phyloP scores from a whole-genome alignment of 805 yeast species.

The Wickerhamiella lipophila region DNA sequence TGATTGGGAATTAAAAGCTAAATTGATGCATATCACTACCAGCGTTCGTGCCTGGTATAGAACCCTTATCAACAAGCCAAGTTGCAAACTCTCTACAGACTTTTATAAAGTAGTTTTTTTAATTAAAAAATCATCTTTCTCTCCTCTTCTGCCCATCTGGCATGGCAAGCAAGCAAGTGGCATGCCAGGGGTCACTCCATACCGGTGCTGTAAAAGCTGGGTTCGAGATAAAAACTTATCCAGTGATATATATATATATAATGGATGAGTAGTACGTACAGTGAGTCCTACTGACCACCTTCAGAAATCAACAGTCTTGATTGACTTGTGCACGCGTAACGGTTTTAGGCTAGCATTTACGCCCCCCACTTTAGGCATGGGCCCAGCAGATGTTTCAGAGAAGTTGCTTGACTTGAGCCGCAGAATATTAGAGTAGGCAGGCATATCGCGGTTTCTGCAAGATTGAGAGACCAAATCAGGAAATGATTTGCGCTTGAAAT shows the following conservation, averaged over 20 bases:
- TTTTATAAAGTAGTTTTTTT: too few species aligned
- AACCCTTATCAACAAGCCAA: too few species aligned
- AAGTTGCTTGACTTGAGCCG: neutral
- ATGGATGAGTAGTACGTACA: too few species aligned
- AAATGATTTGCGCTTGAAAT: neutral
- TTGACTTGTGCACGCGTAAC: neutral
- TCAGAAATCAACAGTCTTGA: neutral
- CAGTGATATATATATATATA: too few species aligned
- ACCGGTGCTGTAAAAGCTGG: neutral
- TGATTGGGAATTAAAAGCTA: slow-evolving; percentile 1
- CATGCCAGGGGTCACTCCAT: neutral
- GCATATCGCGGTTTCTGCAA: neutral
- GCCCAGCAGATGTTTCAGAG: neutral
- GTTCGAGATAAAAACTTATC: neutral
- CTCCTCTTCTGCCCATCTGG: too few species aligned
- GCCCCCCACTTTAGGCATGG: neutral
- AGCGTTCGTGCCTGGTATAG: neutral
- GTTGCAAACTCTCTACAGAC: too few species aligned
- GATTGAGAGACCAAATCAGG: too few species aligned
- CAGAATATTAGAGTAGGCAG: neutral
- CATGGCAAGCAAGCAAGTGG: neutral
- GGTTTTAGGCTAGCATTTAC: neutral
- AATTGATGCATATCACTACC: neutral
- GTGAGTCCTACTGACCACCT: neutral
- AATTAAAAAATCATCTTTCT: too few species aligned